Conservation (phyloP, 768 basidiomycete species). For the Tulasnella sp. region DNA sequence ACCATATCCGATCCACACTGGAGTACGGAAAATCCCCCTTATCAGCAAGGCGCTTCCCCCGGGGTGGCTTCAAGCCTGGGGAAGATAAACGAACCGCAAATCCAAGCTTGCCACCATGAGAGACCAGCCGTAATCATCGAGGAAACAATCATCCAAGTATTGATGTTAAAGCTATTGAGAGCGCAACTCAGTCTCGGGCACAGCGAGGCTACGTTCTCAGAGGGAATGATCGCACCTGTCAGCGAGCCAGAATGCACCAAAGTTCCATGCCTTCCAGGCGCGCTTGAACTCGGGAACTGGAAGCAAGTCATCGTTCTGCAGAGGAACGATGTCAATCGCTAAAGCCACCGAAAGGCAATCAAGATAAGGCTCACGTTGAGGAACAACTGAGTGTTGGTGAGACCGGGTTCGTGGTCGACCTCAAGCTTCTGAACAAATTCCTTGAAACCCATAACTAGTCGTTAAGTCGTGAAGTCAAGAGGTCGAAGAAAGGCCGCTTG, state of each 20-base stretch:
- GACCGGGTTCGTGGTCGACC: constrained; percentile 50
- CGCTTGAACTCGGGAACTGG: constrained; percentile 62
- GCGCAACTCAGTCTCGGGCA: constrained; percentile 53
- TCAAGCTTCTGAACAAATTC: constrained; percentile 39
- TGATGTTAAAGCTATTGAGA: constrained; percentile 74
- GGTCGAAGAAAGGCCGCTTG: not conserved
- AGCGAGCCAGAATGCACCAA: constrained; percentile 49
- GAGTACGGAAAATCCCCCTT: not conserved
- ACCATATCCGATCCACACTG: constrained; percentile 46
- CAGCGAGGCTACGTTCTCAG: not conserved
- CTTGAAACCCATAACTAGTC: not conserved
- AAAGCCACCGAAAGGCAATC: constrained; percentile 7
- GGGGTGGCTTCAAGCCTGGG: too few species aligned
- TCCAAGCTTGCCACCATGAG: constrained; percentile 83
- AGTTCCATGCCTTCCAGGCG: constrained; percentile 64
- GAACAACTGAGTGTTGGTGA: constrained; percentile 55
- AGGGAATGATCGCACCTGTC: constrained; percentile 38
- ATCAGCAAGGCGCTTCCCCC: not conserved
- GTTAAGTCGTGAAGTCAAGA: not conserved
- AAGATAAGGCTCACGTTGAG: constrained; percentile 45
- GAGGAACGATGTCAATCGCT: constrained; percentile 24
- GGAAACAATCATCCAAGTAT: constrained; percentile 75
- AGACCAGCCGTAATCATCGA: constrained; percentile 69
- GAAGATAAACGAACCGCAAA: constrained; percentile 44
- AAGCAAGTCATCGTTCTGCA: constrained; percentile 63